Conservation (phyloP, 2,329 filamentous ascomycete genomes). For the Diplodia corticola region DNA sequence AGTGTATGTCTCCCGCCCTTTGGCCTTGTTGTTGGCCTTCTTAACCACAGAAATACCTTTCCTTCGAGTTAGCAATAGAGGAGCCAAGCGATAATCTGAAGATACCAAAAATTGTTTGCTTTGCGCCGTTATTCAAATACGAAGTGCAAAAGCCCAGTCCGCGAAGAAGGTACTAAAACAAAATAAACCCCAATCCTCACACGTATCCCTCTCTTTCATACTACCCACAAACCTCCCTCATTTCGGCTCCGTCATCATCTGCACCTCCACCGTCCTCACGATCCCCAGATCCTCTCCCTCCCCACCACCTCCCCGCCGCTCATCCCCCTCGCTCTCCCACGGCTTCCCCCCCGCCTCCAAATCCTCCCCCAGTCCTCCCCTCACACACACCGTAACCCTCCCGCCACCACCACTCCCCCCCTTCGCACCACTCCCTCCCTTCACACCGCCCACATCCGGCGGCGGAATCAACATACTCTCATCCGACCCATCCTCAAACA, state of each 20-base stretch:
- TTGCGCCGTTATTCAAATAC: no score
- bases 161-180: background rate
- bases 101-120: no score
- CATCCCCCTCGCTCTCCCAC: background rate
- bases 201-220: background rate
- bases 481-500: background rate
- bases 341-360: background rate
- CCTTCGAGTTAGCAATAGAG: no score
- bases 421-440: no score
- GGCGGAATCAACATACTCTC: slow-evolving; percentile 17
- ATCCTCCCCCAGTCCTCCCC: background rate
- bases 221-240: background rate
- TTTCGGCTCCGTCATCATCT: slow-evolving; percentile 13
- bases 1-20: no score
- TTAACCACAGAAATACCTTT: no score
- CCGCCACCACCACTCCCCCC: no score
- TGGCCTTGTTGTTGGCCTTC: no score
- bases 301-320: background rate
- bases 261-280: slow-evolving; percentile 13
- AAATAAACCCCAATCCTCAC: background rate
- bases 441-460: no score
- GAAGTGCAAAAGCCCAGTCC: no score
- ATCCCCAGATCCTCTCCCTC: background rate
- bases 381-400: background rate
- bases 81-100: no score